Base-by-base conservation (phyloP, 2,329 filamentous ascomycete species). In the Dissoconium aciculare region DNA sequence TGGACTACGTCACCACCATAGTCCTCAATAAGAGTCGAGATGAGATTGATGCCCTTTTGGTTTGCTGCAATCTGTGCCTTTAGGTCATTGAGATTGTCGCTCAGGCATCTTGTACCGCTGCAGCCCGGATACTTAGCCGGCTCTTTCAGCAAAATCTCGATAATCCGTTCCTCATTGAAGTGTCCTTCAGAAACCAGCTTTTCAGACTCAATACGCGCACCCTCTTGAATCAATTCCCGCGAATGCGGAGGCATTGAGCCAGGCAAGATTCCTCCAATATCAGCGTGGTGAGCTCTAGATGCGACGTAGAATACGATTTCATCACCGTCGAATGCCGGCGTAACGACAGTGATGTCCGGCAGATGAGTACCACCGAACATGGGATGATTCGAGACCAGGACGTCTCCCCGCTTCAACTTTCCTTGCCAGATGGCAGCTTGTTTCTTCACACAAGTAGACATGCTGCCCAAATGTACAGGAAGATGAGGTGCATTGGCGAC, bases 31-130 rank as follows among this genome's bases (percentile, higher is more conserved):
- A 89, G 60, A 0, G 68, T 65, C 29, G 68, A 69, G 41, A 91
- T 89, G 13, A 87, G 62, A 19, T 72, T 74, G 47, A 87, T 87
- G 5, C 83, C 83, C 44, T 84, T 84, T 44, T 83, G 77, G 47
- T 92, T 91, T 9, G 82, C 81, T 0, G 83, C 81, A 9, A 89
- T 76, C 50, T 91, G 82, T 0, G 83, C 83, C 53, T 85, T 84
- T 24, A 92, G 63, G 50, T 91, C 83, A 31, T 82, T 85, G 41
- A 91, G 64, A 49, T 91, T 91, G 53, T 92, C 83, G 6, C 70
- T 73, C 1, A 91, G 62, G 49, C 80, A 83, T 26, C 82, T 64
- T 0, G 82, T 85, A 2, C 81, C 82, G 32, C 70, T 75, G 56
- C 80, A 89, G 1, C 78, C 82, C 0, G 74, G 71, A 41, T 79